These are phyloP conservation scores for Hymenoscyphus salicellus DNA, from an alignment of 2,329 filamentous ascomycete species.

Conservation along the genomic window DNA sequence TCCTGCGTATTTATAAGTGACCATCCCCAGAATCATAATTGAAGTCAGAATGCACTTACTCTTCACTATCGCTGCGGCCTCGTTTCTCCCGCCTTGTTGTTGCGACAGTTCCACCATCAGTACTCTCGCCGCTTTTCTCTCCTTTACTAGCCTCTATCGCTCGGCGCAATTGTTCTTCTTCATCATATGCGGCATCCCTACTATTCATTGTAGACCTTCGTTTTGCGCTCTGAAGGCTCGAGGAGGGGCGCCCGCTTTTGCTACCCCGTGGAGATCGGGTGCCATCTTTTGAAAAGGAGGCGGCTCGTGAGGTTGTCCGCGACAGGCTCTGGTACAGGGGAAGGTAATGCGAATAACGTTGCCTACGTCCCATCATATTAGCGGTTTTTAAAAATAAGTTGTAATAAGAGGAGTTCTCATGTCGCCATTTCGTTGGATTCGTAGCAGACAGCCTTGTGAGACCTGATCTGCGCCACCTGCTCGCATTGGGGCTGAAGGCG, in stretches of 20 bases:
- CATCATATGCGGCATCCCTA: conserved; percentile 88
- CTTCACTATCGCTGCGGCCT: conserved; percentile 85
- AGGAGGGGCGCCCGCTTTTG: conserved; percentile 53
- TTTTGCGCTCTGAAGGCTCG: conserved; percentile 52
- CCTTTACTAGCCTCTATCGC: conserved; percentile 95
- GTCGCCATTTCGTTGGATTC: conserved; percentile 16
- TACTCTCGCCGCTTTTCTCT: conserved; percentile 47
- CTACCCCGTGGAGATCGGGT: conserved; percentile 52
- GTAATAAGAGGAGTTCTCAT: conserved; percentile 14
- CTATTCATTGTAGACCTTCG: conserved; percentile 97
- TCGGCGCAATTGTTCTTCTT: conserved; percentile 82
- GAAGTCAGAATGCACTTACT: conserved; percentile 57
- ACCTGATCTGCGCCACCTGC: conserved; percentile 36
- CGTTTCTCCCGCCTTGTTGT: conserved; percentile 69
- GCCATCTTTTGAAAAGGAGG: conserved; percentile 63
- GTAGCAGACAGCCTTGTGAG: conserved; percentile 35
- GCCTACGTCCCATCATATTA: conserved; percentile 48
- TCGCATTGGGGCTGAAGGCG: conserved; percentile 32
- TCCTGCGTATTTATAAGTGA: conserved; percentile 48
- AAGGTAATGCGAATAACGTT: conserved; percentile 65
- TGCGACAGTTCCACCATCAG: conserved; percentile 43
- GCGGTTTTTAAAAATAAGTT: conserved; percentile 25
- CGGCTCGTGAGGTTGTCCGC: conserved; percentile 58
- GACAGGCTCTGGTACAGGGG: conserved; percentile 54
- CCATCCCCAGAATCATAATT: conserved; percentile 5